Evolutionary conservation across 345 rosid genomes (phyloP), one percentile per base, ranked within the genome.

Genomic region (Dovyalis caffra): DNA sequence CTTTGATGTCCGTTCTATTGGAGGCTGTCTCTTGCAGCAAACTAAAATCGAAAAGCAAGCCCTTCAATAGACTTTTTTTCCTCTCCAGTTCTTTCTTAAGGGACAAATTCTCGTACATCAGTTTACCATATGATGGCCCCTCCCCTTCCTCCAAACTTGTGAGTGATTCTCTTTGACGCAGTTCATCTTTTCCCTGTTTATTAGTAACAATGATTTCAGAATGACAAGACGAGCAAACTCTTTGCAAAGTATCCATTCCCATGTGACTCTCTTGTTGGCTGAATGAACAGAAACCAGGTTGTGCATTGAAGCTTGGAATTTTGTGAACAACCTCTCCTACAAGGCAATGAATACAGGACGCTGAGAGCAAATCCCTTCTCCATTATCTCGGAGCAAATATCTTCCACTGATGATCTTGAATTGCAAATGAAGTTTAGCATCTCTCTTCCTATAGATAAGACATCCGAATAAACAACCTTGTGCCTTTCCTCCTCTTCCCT

Each of bases 11-110:
- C 79, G 83, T 90, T 64, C 78, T 85, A 69, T 81, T 81, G 56
- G 97, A 91, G 79, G 92, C 89, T n/a, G 92, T 85, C 86, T 94
- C 98, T 76, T 94, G 97, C 78, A 94, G 83, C 82, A 94, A 86
- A 84, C 89, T 83, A 77, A 94, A 85, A 85, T 94, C 98, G 82
- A 94, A 94, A 78, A 90, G 91, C 86, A 94, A 83, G 76, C 97
- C 97, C 83, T 90, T 89, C 72, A 91, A 79, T 71, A 91, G 77
- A 77, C 85, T 78, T 78, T 92, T 90, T 82, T 91, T 94, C 80
- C 97, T 90, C 78, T 89, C 87, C 82, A 94, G 64, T 84, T 90
- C 93, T 74, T 84, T 87, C 86, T 82, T 87, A 66, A 94, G 92
- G 70, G 83, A 80, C 70, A 77, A 63, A 74, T 87, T 89, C 74